phyloP scores from a whole-genome alignment of 1,284 basidiomycete species.

The Cystobasidiaceae sp. region DNA sequence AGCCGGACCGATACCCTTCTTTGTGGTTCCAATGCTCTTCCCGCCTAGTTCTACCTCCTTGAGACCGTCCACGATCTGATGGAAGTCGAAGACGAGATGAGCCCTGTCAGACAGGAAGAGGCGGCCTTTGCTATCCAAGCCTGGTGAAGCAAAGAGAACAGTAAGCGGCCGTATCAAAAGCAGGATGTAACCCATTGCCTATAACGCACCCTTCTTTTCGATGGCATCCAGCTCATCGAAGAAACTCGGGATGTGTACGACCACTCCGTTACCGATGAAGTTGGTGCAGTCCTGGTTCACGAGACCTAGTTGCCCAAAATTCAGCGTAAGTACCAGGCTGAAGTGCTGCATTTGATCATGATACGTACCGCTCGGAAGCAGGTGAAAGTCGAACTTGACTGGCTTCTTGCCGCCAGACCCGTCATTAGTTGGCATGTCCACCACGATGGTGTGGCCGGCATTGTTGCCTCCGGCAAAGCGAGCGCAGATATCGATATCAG shows the following conservation, averaged over 20 bases:
- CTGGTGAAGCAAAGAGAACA: conserved; percentile 49
- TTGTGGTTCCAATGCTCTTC: conserved; percentile 91
- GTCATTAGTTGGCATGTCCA: conserved; percentile 52
- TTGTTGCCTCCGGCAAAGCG: conserved; percentile 98
- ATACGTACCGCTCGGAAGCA: conserved; percentile 78
- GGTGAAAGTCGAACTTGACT: conserved; percentile 90
- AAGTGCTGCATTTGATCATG: no score
- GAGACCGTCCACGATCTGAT: conserved; percentile 97
- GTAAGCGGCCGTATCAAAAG: background rate
- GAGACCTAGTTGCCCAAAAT: conserved; percentile 57
- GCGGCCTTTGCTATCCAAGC: conserved; percentile 76
- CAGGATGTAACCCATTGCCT: background rate
- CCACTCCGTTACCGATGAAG: conserved; percentile 88
- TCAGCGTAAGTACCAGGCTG: no score
- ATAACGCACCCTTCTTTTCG: conserved; percentile 67
- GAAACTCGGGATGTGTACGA: conserved; percentile 91
- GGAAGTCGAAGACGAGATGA: conserved; percentile 96
- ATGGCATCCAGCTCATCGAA: conserved; percentile 88
- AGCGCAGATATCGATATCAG: conserved; percentile 85
- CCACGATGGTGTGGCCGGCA: conserved; percentile 96
- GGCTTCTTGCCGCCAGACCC: conserved; percentile 59
- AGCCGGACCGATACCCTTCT: conserved; percentile 95
- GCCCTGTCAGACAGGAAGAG: conserved; percentile 93
- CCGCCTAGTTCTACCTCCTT: conserved; percentile 97
- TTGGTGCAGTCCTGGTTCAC: conserved; percentile 83